A percentile compares a stretch with the other conserved stretches of the same genome.
phyloP scores from a whole-genome alignment of 2,329 filamentous ascomycete species.

The Aspergillus glaucus region DNA sequence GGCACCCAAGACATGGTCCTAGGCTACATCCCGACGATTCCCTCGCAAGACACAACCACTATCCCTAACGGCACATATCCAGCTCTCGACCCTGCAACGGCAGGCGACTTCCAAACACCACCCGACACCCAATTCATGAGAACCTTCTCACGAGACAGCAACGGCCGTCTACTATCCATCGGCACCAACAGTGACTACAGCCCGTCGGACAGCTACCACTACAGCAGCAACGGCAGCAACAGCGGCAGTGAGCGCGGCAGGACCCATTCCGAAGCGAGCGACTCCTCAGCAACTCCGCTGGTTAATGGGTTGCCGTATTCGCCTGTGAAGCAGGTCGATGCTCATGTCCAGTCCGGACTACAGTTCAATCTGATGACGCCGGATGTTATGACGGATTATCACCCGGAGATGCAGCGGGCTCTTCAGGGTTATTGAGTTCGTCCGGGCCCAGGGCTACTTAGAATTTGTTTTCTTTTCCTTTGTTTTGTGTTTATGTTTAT shows the following conservation, averaged over 20 bases:
- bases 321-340: conserved; percentile 18
- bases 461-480: not conserved
- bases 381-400: conserved; percentile 17
- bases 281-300: conserved; percentile 25
- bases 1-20: conserved; percentile 25
- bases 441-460: not conserved
- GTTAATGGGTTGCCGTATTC: conserved; percentile 38
- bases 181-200: conserved; percentile 19
- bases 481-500: not conserved
- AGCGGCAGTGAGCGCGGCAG: conserved; percentile 24
- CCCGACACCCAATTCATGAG: conserved; percentile 10
- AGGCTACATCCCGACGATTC: conserved; percentile 19
- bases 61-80: conserved; percentile 8
- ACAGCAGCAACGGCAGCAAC: conserved; percentile 17
- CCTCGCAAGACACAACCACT: conserved; percentile 9
- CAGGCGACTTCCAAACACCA: conserved; percentile 13
- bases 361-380: conserved; percentile 12
- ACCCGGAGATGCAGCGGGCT: conserved; percentile 13
- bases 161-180: conserved; percentile 17
- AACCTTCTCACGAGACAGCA: conserved; percentile 14
- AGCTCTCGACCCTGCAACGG: conserved; percentile 9
- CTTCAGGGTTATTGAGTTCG: not conserved
- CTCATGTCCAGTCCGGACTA: conserved; percentile 4
- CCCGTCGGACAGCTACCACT: conserved; percentile 32
- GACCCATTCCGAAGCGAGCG: conserved; percentile 18